Base-by-base conservation (phyloP, 2,329 filamentous ascomycete species). In the Cladosporium sp. region DNA sequence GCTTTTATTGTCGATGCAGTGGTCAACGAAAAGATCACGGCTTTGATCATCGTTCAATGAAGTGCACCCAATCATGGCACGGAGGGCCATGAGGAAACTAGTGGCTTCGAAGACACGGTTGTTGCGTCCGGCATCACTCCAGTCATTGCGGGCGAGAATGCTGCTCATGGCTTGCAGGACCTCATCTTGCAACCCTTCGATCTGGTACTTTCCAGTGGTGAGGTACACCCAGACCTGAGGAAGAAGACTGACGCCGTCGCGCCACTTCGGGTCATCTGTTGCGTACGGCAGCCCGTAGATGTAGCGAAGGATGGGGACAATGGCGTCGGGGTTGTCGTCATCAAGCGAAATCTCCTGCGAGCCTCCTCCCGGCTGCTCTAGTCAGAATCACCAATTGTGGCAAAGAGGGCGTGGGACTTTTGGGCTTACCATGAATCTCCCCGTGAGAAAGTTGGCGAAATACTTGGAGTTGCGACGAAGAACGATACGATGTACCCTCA, bases 261-360 rank as follows among this genome's bases (percentile, higher is more conserved):
- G 12, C 19, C 13, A 42, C 22, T 30, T 24, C 3, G 40, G 20
- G n/a, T 15, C 8, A 9, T 42, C 40, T 7, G 17, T 4, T 3
- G 40, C 12, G 22, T 42, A 36, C 80, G 68, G 2, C 88, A 88
- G 62, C 93, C 22, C 40, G 13, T 42, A 30, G 20, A 42, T 15
- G 40, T 42, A 24, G 40, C 40, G 40, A 7, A 42, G 6, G 20
- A 42, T 9, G 13, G 40, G n/a, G 7, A 18, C 29, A 20, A 30
- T 42, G 40, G 40, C 22, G 5, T 29, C 40, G 6, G 40, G 22
- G 22, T 42, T 24, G 13, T 42, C 40, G 3, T 18, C 40, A 15
- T 15, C n/a, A 13, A 43, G 40, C 8, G 9, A 13, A 15, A 42
- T n/a, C n/a, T 42, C 40, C 15, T 30, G n/a, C n/a, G n/a, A n/a